Evolutionary conservation across 768 basidiomycete species (phyloP).

Genomic region (Xerocomus spinulosus): DNA sequence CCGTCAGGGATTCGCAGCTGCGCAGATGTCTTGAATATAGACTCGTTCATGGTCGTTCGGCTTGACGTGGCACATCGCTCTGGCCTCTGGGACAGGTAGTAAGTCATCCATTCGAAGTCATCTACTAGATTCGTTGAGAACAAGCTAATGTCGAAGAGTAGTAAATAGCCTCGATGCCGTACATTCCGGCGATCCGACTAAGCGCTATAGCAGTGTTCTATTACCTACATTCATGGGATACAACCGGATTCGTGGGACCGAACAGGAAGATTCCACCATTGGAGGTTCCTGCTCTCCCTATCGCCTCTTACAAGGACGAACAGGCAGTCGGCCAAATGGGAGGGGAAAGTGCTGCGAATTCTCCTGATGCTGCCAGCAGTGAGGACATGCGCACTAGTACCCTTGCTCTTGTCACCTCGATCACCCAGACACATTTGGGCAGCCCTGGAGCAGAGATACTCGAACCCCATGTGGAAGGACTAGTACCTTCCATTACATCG

Average conservation of each 20-base stretch:
- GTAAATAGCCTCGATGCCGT: conserved; percentile 6
- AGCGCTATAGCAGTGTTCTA: background rate
- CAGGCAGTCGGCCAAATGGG: background rate
- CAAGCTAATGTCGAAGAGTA: background rate
- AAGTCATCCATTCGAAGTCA: background rate
- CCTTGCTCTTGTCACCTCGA: background rate
- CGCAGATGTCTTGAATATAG: background rate
- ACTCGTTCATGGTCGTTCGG: background rate
- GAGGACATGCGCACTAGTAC: background rate
- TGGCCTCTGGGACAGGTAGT: background rate
- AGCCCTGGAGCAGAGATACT: background rate
- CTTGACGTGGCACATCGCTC: background rate
- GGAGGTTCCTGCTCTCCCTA: background rate
- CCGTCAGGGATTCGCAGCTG: too few species aligned
- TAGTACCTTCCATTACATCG: background rate
- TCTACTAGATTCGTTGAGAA: background rate
- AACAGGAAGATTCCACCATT: conserved; percentile 1
- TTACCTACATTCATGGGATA: conserved; percentile 3
- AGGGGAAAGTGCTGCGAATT: background rate
- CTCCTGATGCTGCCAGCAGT: background rate
- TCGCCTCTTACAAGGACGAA: conserved; percentile 2
- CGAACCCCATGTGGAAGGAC: background rate
- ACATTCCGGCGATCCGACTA: conserved; percentile 7
- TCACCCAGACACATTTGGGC: background rate
- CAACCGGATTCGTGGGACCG: conserved; percentile 5